These are phyloP conservation scores for Raphanus raphanistrum DNA, from an alignment of 345 rosid genomes.

Conservation along the genomic window DNA sequence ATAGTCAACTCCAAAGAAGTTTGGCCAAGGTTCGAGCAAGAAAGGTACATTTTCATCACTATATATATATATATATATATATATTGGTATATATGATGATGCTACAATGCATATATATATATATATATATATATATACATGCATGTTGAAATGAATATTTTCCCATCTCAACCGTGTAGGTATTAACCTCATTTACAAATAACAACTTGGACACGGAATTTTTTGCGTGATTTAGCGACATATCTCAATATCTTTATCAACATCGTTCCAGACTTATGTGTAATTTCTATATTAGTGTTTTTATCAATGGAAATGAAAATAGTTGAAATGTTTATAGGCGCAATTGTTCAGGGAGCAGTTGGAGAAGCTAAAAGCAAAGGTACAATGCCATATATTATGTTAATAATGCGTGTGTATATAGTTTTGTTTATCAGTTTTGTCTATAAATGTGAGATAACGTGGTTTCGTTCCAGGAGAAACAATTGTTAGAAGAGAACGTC, in stretches of 20 bases:
- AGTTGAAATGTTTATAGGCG: conserved; percentile 41
- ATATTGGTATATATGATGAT: not conserved
- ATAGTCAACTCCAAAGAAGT: conserved; percentile 43
- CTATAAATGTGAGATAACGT: not conserved
- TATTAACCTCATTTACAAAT: conserved; percentile 7
- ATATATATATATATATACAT: not conserved
- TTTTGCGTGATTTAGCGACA: not conserved
- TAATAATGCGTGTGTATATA: not conserved
- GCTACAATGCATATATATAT: not conserved
- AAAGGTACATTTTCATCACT: conserved; percentile 45
- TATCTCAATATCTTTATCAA: not conserved
- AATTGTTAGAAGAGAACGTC: conserved; percentile 32
- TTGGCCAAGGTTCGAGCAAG: not conserved
- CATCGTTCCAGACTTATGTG: not conserved
- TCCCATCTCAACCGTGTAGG: not conserved
- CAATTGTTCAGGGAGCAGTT: conserved; percentile 50
- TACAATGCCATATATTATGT: conserved; percentile 20
- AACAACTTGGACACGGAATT: not conserved
- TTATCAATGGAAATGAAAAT: conserved; percentile 7
- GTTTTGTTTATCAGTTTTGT: not conserved
- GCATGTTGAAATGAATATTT: not conserved
- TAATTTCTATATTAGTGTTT: not conserved
- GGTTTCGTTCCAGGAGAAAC: conserved; percentile 35
- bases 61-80: not conserved
- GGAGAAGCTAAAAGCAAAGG: conserved; percentile 55